Base-by-base conservation (phyloP, 1,139 yeast genomes). In the Yamadazyma trypodendri region DNA sequence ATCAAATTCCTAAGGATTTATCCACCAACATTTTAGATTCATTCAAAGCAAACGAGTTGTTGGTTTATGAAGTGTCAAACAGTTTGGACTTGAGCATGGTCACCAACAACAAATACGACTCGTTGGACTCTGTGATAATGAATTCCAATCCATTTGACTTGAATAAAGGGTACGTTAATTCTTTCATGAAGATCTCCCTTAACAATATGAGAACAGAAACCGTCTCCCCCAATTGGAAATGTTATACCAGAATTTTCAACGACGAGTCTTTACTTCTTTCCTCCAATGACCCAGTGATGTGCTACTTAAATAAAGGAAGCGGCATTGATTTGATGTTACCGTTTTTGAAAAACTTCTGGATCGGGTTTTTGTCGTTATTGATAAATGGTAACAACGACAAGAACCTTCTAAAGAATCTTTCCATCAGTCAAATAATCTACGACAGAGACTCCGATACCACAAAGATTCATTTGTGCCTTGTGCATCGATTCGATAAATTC, bases 311-410 rank as follows among this genome's bases (percentile, higher is more conserved):
- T 24, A 43, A 43, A 2, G 41, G 45, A 14, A 44, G 51, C 9
- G 43, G 46, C 11, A 62, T 54, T 39, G 61, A 60, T 11, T 50
- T 69, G n/a, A 60, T 61, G 30, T 48, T 66, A 7, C 75, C 77
- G 6, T 67, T 70, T 39, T 50, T 68, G 49, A 64, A 59, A 43
- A 55, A 53, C 21, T 71, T 70, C 44, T 67, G 72, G 61, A 51
- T 63, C 2, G 76, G 77, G 0, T 66, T 60, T 44, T 48, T 71
- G 24, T 56, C 67, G 13, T 67, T 55, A 40, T 52, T 68, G 36
- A 46, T 56, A 20, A 67, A 66, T 50, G 75, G 75, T 2, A 46
- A 59, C n/a, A 51, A 56, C 17, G 58, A 53, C 22, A 45, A 53
- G 28, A 52, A 54, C 20, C 46, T 69, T 29, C 43, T 46, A 14